These are phyloP conservation scores for Actinidia chinensis DNA, from an alignment of 179 eudicot genomes.

Conservation along the genomic window DNA sequence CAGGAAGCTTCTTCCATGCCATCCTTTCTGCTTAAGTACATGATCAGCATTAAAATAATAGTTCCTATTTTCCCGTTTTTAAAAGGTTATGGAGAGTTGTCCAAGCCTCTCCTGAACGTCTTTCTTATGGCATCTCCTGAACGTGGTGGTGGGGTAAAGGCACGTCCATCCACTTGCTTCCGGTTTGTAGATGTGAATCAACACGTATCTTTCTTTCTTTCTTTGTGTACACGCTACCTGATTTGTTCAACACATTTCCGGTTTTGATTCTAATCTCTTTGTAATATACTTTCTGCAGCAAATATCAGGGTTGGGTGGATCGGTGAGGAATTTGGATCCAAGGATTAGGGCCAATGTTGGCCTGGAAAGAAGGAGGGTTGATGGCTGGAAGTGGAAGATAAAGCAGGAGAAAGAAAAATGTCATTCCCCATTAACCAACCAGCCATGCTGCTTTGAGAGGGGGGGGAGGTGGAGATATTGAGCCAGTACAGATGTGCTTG, in stretches of 20 bases:
- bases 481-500: slow-evolving; percentile 67
- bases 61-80: slow-evolving; percentile 4
- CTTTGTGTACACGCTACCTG: not conserved
- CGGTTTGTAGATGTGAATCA: slow-evolving; percentile 26
- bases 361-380: slow-evolving; percentile 99
- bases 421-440: slow-evolving; percentile 46
- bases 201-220: slow-evolving; percentile 26
- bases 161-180: slow-evolving; percentile 31
- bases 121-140: slow-evolving; percentile 66
- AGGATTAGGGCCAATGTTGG: slow-evolving; percentile 94
- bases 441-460: slow-evolving; percentile 73
- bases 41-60: slow-evolving; percentile 7
- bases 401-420: slow-evolving; percentile 81
- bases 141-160: slow-evolving; percentile 45
- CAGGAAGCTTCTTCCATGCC: not conserved
- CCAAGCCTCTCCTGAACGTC: slow-evolving; percentile 76
- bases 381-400: slow-evolving; percentile 92
- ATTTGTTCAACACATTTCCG: not conserved
- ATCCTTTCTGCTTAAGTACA: not conserved
- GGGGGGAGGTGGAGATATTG: slow-evolving; percentile 66
- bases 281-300: slow-evolving; percentile 41
- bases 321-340: slow-evolving; percentile 84
- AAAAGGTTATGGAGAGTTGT: slow-evolving; percentile 75
- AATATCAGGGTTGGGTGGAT: slow-evolving; percentile 80
- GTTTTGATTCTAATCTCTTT: slow-evolving; percentile 4